These are phyloP conservation scores for Suillus ampliporus DNA, from an alignment of 768 basidiomycete species.

Conservation along the genomic window DNA sequence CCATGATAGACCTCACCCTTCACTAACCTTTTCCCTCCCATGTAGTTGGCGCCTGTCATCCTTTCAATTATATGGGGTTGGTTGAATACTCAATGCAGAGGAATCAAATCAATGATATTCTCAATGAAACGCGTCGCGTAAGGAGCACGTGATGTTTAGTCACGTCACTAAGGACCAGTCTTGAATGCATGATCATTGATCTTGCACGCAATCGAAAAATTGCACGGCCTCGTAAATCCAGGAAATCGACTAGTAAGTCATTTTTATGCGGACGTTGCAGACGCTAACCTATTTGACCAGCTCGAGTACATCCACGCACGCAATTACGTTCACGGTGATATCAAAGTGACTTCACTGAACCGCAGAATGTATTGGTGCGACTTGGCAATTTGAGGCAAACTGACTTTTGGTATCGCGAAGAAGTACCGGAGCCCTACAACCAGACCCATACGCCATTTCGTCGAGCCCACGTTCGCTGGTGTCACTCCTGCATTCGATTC, in stretches of 20 bases:
- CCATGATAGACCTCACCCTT: neutral
- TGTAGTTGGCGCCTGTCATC: slow-evolving; percentile 77
- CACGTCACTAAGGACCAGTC: too few relatives aligned
- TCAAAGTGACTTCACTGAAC: too few relatives aligned
- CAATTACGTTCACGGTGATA: too few relatives aligned
- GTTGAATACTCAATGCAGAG: too few relatives aligned
- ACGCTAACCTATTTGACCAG: neutral
- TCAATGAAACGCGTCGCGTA: neutral
- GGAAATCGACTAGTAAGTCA: too few relatives aligned
- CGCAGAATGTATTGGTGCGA: neutral
- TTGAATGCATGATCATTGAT: too few relatives aligned
- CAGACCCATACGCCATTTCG: neutral
- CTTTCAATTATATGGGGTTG: neutral
- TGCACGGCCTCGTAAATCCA: too few relatives aligned
- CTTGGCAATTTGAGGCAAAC: too few relatives aligned
- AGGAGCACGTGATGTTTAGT: neutral
- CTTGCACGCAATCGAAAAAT: too few relatives aligned
- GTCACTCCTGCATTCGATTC: neutral
- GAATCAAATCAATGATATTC: too few relatives aligned
- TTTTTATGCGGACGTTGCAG: neutral
- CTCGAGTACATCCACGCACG: too few relatives aligned
- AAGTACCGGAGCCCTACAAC: neutral
- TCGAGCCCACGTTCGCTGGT: neutral
- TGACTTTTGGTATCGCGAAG: neutral
- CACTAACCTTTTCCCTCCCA: slow-evolving; percentile 71